Evolutionary conservation across 139 green algal genomes (phyloP), one percentile per base, ranked within the genome.

Genomic region (Tetratostichococcus sp.): DNA sequence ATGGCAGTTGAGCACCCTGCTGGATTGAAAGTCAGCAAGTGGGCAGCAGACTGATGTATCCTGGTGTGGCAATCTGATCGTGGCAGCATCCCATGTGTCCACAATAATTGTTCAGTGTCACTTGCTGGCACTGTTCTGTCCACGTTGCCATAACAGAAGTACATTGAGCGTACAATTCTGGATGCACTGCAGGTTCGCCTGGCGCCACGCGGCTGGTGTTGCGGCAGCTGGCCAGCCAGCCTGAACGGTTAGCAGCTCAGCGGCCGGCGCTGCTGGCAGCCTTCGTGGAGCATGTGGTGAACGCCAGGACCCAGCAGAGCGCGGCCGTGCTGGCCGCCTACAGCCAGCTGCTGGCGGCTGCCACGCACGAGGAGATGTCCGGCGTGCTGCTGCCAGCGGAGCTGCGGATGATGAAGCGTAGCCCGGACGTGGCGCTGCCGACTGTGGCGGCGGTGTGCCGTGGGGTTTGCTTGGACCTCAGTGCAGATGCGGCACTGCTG

Each of bases 391-490:
- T 94, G 66, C 92, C 92, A 30, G 81, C 85, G 14, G 59, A 85
- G 0, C 72, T 71, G 35, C 84, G 85, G 43, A 86, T 87, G 70
- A 77, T 92, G 34, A 87, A 89, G 66, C 83, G 92, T 67, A 89
- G 86, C 39, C 89, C 92, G 8, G 92, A 97, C 59, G 77, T 81
- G 0, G 84, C 87, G 0, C 77, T 97, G 39, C 43, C 73, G 2
- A 79, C 76, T 0, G 33, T 86, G 0, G 77, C 79, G 0, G 68
- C 39, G 0, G 30, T 90, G 35, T 74, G 93, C 39, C 4, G 19
- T 0, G 30, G 32, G 1, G 4, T 91, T n/a, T 26, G 67, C 65
- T 22, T 85, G 6, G 79, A 90, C 72, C 32, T 91, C 22, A 88
- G 83, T 77, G 30, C 21, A 1, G 43, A 75, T 25, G 81, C 79